Percentiles rank a stretch among this genome's conserved stretches.
These are phyloP conservation scores for Stentor roeselii DNA, from an alignment of 73 alveolate species.

Conservation along the genomic window DNA sequence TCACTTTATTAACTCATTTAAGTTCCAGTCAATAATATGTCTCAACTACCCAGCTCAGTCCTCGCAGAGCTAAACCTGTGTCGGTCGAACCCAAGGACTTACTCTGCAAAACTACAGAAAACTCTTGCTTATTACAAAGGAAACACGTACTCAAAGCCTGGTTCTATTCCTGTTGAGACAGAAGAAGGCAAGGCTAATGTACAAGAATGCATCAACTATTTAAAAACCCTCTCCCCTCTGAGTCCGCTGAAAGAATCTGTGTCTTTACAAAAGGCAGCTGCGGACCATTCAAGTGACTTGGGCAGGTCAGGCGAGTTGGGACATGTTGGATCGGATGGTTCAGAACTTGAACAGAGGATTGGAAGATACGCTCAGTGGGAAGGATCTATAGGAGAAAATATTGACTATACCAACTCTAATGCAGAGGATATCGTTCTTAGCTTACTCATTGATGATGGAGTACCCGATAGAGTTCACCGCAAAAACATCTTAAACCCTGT, in stretches of 20 bases:
- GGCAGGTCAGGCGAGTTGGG: slow-evolving; percentile 83
- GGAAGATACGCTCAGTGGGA: slow-evolving; percentile 49
- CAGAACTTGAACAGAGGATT: slow-evolving; percentile 9
- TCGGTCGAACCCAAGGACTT: not conserved
- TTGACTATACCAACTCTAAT: slow-evolving; percentile 45
- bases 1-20: too few species aligned
- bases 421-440: slow-evolving; percentile 54
- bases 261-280: slow-evolving; percentile 62
- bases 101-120: not conserved
- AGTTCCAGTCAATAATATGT: too few species aligned
- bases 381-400: slow-evolving; percentile 61
- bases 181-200: not conserved
- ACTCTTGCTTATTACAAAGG: slow-evolving; percentile 1
- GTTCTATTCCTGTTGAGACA: not conserved
- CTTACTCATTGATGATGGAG: slow-evolving; percentile 82
- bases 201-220: slow-evolving; percentile 28
- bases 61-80: slow-evolving; percentile 17
- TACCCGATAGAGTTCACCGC: slow-evolving; percentile 77
- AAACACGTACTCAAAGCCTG: not conserved
- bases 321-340: slow-evolving; percentile 58
- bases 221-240: slow-evolving; percentile 42
- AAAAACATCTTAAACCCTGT: not conserved
- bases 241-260: slow-evolving; percentile 41
- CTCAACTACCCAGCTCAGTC: too few species aligned
- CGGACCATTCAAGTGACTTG: slow-evolving; percentile 78